A percentile compares a stretch with the other conserved stretches of the same genome.
Evolutionary conservation across 768 basidiomycete genomes (phyloP).

Genomic region (Pleurotus tuoliensis): DNA sequence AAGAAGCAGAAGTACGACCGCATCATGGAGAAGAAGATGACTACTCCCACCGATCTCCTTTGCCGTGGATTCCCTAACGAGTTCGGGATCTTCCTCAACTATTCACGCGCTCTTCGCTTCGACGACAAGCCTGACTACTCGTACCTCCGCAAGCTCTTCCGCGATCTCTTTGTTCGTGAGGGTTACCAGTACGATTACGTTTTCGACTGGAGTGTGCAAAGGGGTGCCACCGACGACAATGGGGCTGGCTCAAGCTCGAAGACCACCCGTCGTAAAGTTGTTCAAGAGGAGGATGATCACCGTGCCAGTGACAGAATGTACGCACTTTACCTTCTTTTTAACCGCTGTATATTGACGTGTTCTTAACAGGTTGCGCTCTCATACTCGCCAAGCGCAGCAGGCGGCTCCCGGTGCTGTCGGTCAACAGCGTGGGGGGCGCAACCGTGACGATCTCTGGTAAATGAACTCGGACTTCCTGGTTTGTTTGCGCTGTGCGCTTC

Average conservation of each 20-base stretch:
- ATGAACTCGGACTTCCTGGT: constrained; percentile 21
- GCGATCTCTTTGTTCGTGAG: constrained; percentile 94
- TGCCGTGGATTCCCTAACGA: constrained; percentile 99
- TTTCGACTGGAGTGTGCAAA: constrained; percentile 97
- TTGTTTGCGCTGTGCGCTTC: constrained; percentile 36
- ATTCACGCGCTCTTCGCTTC: constrained; percentile 97
- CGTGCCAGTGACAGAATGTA: constrained; percentile 81
- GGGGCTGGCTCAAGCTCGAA: constrained; percentile 59
- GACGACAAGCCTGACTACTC: constrained; percentile 99
- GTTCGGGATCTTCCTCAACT: constrained; percentile 98
- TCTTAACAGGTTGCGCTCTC: constrained; percentile 71
- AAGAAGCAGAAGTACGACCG: constrained; percentile 99
- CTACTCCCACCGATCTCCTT: constrained; percentile 91
- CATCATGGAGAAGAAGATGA: constrained; percentile 99
- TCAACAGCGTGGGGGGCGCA: constrained; percentile 40
- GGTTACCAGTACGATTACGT: constrained; percentile 99
- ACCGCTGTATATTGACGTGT: constrained; percentile 8
- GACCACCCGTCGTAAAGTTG: constrained; percentile 67
- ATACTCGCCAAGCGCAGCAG: constrained; percentile 80
- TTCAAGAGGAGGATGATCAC: constrained; percentile 83
- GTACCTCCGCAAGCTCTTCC: constrained; percentile 98
- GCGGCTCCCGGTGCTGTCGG: constrained; percentile 45
- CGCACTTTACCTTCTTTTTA: constrained; percentile 27
- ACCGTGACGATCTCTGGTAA: constrained; percentile 58
- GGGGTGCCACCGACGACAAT: constrained; percentile 64